phyloP scores from a whole-genome alignment of 1,139 yeast genomes.

The Suhomyces atakaporum region DNA sequence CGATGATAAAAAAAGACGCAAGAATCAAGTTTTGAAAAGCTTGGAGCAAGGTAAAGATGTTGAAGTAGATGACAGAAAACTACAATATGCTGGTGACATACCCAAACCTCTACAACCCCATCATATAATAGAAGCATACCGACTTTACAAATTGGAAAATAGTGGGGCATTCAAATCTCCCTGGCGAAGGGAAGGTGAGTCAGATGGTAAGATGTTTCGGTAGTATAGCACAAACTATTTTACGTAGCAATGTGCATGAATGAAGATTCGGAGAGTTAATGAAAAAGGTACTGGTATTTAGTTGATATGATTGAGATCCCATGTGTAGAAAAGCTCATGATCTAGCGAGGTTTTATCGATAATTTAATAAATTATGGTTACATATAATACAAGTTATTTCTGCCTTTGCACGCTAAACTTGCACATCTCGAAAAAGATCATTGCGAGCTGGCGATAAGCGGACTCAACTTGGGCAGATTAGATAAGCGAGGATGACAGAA shows the following conservation, averaged over 20 bases:
- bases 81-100: constrained; percentile 44
- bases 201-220: constrained; percentile 68
- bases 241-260: no score
- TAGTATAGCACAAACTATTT: no score
- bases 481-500: constrained; percentile 8
- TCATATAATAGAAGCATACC: constrained; percentile 87
- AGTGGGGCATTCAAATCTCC: constrained; percentile 62
- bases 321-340: no score
- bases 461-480: neutral
- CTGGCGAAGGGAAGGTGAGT: constrained; percentile 77
- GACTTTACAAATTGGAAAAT: constrained; percentile 66
- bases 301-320: no score
- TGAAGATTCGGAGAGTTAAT: no score
- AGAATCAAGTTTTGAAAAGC: constrained; percentile 30
- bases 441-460: constrained; percentile 3
- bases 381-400: no score
- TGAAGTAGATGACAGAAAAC: constrained; percentile 30
- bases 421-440: no score
- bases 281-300: no score
- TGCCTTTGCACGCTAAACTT: no score
- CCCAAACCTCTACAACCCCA: constrained; percentile 74
- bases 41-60: constrained; percentile 34
- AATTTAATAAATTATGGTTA: no score
- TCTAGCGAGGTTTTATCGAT: no score
- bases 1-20: constrained; percentile 38